Evolutionary conservation across 2,329 filamentous ascomycete genomes (phyloP).

Genomic region (Harringtonia aguacate): DNA sequence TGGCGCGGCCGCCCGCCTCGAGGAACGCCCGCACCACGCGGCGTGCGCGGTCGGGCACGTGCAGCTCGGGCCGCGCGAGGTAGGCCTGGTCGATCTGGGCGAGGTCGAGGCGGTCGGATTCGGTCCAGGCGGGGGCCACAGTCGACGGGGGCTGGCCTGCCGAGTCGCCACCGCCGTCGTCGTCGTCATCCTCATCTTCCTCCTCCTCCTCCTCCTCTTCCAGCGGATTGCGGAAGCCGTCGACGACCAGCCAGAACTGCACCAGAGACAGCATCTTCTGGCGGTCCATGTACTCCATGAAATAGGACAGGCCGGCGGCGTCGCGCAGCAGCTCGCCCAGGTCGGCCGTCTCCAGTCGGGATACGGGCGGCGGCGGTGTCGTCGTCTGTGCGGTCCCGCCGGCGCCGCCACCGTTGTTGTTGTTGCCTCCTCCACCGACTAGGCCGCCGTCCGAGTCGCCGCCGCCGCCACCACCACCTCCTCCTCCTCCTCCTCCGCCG

Average conservation of each 20-base stretch:
- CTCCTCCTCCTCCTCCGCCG: background rate
- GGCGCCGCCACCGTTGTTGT: no score
- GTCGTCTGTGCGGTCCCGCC: background rate
- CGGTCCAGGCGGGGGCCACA: no score
- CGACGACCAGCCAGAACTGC: conserved; percentile 97
- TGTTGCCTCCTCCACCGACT: no score
- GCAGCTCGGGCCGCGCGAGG: conserved; percentile 69
- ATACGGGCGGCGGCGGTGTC: conserved; percentile 28
- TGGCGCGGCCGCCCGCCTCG: conserved; percentile 63
- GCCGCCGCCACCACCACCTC: background rate
- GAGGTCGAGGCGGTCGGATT: conserved; percentile 77
- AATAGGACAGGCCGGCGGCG: conserved; percentile 85
- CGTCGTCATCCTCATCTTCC: conserved; percentile 60
- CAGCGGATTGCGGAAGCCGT: conserved; percentile 87
- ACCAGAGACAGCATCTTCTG: conserved; percentile 78
- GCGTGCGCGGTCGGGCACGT: conserved; percentile 59
- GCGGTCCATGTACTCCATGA: conserved; percentile 99
- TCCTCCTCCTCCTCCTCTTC: conserved; percentile 96
- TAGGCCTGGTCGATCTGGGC: conserved; percentile 89
- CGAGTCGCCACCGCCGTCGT: conserved; percentile 55
- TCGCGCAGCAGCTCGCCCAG: conserved; percentile 82
- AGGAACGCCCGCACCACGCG: conserved; percentile 67
- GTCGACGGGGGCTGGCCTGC: conserved; percentile 49
- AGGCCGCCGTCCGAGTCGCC: no score
- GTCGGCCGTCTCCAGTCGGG: conserved; percentile 62